Evolutionary conservation across 805 yeast species (phyloP), one percentile per base, ranked within the genome.

Genomic region (Teunomyces aglyptinius): DNA sequence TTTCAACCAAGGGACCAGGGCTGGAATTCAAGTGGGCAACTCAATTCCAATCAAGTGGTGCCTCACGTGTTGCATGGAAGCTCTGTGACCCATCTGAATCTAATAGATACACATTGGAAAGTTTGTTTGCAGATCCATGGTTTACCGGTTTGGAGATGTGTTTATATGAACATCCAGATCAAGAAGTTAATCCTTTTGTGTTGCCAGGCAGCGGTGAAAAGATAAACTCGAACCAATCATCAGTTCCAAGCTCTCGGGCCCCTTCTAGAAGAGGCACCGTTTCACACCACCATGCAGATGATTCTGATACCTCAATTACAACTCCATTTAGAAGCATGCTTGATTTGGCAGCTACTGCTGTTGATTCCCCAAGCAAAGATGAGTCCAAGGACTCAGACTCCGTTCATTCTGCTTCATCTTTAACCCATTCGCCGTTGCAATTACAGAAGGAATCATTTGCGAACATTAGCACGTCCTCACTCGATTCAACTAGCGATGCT

Each of bases 61-160:
- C 85, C 19, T 80, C 90, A 1, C 73, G 94, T 56, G 81, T 75
- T 5, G 82, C 88, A 6, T 85, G 91, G 89, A 78, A 86, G 60
- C 64, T 86, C 43, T 79, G 85, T 55, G 90, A 86, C 57, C 89
- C 89, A 3, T 68, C 79, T 19, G 70, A 77, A 0, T 57, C 55
- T 1, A 70, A 78, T 6, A 71, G 95, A 50, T 81, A 81, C 58
- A 71, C 76, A 13, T 56, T 86, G 50, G 71, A 75, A 1, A 71
- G 75, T 20, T 64, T 86, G 28, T 78, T 83, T 50, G 55, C 69
- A 2, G 90, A 86, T 55, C 81, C 84, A 8, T 86, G 86, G 82
- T 85, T 86, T 59, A 66, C 64, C 24, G 53, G 65, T 3, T 67
- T 85, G 40, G 86, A 80, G 51, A 77, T 80, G 69, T 86, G 92